Base-by-base conservation (phyloP, 306 rosid species). In the Quillaja saponaria region DNA sequence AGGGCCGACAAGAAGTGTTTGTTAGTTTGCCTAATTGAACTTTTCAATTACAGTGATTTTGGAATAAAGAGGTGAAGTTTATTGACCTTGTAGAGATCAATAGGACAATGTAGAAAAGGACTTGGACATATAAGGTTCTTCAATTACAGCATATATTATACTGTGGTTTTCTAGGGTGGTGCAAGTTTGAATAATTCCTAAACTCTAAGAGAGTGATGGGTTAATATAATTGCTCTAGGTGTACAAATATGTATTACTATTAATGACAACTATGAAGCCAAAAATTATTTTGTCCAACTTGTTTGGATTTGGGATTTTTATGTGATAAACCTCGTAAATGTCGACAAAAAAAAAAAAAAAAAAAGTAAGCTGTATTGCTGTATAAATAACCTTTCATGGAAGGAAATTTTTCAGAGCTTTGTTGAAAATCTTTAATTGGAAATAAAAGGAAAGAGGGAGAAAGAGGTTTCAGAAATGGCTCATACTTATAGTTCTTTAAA, bases 391-490 rank as follows among this genome's bases (percentile, higher is more conserved):
- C 16, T 6, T 53, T 8, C 44, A 17, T 46, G 31, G 58, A 33
- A 11, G 21, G 34, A 3, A 4, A 39, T 55, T 66, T 41, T 78
- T 80, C 80, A 82, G 69, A 41, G 81, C 66, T 53, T 70, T 59
- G 63, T 68, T 75, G 86, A 78, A 82, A 3, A 80, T 75, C 73
- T 44, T 59, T 8, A 39, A 12, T 65, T 52, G 72, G 49, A 69
- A 69, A 63, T 37, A 71, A 21, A 41, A 38, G 11, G 13, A 2
- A 16, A 35, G 7, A 39, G 44, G 17, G 16, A 49, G 18, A 47
- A 7, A 47, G 3, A 40, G 53, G 12, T 55, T 7, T 33, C 52
- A 64, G 66, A 45, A 5, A 84, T 84, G 89, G 58, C 65, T 31
- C 74, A 33, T 52, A 5, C 45, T 67, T 39, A 25, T 76, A 50